Conservation (phyloP, 1,139 yeast species). For the Komagataea norvegica region DNA sequence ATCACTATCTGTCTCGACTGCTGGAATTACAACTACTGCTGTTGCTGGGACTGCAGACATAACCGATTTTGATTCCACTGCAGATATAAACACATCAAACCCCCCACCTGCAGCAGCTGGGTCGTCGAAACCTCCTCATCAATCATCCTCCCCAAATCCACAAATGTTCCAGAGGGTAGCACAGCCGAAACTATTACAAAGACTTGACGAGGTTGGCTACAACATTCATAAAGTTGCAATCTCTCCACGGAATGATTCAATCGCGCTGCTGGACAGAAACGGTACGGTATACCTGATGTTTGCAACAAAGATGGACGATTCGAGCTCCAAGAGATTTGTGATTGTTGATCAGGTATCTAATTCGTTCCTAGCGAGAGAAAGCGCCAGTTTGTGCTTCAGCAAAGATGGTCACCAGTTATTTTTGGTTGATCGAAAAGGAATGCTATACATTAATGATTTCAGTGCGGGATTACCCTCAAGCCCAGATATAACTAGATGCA, state of each 20-base stretch:
- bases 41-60: not conserved
- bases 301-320: conserved; percentile 53
- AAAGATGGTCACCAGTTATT: conserved; percentile 77
- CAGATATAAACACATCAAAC: not conserved
- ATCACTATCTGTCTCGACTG: not conserved
- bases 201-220: conserved; percentile 78
- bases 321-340: conserved; percentile 51
- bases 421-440: conserved; percentile 76
- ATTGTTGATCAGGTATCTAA: conserved; percentile 73
- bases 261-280: conserved; percentile 72
- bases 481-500: conserved; percentile 23
- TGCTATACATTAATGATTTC: conserved; percentile 75
- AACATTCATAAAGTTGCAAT: conserved; percentile 67
- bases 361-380: conserved; percentile 62
- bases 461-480: conserved; percentile 58
- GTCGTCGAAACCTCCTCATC: not conserved
- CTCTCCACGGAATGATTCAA: conserved; percentile 83
- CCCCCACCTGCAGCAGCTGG: not conserved
- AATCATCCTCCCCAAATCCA: not conserved
- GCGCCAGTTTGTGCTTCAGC: conserved; percentile 73
- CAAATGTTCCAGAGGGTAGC: conserved; percentile 37
- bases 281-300: conserved; percentile 72
- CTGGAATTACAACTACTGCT: not conserved
- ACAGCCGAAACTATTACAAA: conserved; percentile 50
- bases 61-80: not conserved